These are phyloP conservation scores for Cronartium quercuum DNA, from an alignment of 1,284 basidiomycete genomes.

Conservation along the genomic window DNA sequence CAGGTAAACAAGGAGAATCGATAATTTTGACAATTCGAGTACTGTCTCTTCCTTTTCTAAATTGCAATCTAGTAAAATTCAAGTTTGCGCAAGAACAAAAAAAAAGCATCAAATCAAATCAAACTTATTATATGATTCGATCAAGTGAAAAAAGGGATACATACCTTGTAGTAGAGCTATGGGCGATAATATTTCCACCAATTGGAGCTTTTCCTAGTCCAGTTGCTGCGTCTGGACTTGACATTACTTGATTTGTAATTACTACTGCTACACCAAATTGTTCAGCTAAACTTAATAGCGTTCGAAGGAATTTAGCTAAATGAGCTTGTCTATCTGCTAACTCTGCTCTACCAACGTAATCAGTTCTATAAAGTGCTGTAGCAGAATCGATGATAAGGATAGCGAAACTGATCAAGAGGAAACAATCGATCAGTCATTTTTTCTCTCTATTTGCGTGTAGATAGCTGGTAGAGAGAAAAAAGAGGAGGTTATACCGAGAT, in stretches of 20 bases:
- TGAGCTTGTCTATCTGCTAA: slow-evolving; percentile 91
- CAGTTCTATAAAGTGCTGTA: slow-evolving; percentile 90
- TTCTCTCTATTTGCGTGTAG: background rate
- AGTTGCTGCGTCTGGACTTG: slow-evolving; percentile 87
- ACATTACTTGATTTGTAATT: slow-evolving; percentile 97
- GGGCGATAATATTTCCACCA: slow-evolving; percentile 50
- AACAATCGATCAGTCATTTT: slow-evolving; percentile 42
- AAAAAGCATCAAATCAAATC: background rate
- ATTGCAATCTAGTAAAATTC: slow-evolving; percentile 60
- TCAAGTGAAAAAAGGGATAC: slow-evolving; percentile 2
- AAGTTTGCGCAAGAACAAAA: background rate
- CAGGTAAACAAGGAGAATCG: slow-evolving; percentile 94
- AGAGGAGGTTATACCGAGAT: slow-evolving; percentile 61
- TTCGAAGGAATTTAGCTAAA: slow-evolving; percentile 92
- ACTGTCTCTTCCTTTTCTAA: slow-evolving; percentile 87
- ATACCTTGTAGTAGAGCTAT: slow-evolving; percentile 49
- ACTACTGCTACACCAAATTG: slow-evolving; percentile 99
- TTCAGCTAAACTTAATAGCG: slow-evolving; percentile 85
- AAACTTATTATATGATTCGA: background rate
- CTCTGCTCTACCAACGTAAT: slow-evolving; percentile 92
- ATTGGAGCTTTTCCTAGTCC: slow-evolving; percentile 89
- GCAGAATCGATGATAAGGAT: slow-evolving; percentile 94
- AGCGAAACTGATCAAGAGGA: slow-evolving; percentile 64
- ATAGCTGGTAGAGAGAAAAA: background rate
- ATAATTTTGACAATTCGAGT: slow-evolving; percentile 95